Percentiles rank a stretch among this genome's conserved stretches.
Conservation (phyloP, 2,329 filamentous ascomycete species). For the Alternaria burnsii region DNA sequence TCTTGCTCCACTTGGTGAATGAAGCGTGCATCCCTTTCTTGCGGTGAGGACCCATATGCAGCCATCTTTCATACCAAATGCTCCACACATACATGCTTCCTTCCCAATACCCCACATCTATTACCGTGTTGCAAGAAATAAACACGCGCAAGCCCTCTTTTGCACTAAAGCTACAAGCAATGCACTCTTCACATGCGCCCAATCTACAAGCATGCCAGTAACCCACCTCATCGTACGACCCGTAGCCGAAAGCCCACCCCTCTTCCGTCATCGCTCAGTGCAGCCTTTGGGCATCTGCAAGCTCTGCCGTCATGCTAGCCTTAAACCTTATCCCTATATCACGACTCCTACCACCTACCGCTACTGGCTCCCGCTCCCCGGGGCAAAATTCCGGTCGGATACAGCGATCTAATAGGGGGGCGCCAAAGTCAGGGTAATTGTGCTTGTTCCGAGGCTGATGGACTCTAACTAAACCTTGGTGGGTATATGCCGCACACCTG, state of each 20-base stretch:
- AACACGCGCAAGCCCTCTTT: not conserved
- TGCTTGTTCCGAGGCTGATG: not conserved
- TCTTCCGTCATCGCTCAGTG: not conserved
- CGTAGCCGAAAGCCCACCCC: not conserved
- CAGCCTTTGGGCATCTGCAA: not conserved
- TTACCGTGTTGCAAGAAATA: not conserved
- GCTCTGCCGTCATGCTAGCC: not conserved
- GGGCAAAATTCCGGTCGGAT: not conserved
- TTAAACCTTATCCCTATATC: constrained; percentile 2
- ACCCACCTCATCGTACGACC: not conserved
- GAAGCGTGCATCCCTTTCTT: constrained; percentile 1
- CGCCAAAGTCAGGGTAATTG: constrained; percentile 4
- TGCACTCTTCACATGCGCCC: not conserved
- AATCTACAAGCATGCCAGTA: not conserved
- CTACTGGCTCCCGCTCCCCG: not conserved
- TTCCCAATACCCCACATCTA: not conserved
- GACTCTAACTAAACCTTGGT: not conserved
- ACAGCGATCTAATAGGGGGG: not conserved
- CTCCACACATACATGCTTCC: not conserved
- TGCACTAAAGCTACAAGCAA: not conserved
- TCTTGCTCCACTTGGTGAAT: not conserved
- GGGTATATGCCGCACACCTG: constrained; percentile 1
- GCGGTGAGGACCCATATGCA: not conserved
- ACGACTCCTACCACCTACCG: not conserved
- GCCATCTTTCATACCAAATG: not conserved